These are phyloP conservation scores for Starmerella tilneyi DNA, from an alignment of 805 yeast genomes.

Conservation along the genomic window DNA sequence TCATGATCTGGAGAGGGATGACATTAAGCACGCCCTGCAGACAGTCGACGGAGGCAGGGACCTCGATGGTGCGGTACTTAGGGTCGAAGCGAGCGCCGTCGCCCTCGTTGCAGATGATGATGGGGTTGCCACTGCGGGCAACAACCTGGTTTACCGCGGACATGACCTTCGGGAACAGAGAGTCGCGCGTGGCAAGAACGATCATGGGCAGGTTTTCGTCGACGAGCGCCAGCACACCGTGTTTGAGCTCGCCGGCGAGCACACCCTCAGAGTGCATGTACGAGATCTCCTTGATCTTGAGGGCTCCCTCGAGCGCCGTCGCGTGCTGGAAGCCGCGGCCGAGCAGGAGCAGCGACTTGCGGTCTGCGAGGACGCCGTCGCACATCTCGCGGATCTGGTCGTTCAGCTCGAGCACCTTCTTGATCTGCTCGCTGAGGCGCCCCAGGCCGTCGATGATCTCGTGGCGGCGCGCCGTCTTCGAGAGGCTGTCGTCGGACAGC, in stretches of 20 bases:
- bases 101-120: constrained; percentile 80
- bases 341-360: constrained; percentile 75
- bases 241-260: constrained; percentile 96
- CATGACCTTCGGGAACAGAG: constrained; percentile 90
- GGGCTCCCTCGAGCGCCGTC: constrained; percentile 95
- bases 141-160: constrained; percentile 93
- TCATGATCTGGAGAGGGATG: constrained; percentile 87
- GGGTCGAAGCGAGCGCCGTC: constrained; percentile 37
- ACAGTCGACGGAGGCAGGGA: constrained; percentile 94
- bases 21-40: constrained; percentile 92
- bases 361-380: constrained; percentile 57
- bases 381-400: constrained; percentile 67
- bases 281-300: constrained; percentile 94
- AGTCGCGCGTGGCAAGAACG: constrained; percentile 92
- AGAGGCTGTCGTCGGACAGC: constrained; percentile 82
- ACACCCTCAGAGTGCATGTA: constrained; percentile 99
- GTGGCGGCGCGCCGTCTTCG: constrained; percentile 61
- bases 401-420: constrained; percentile 62
- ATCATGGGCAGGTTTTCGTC: constrained; percentile 90
- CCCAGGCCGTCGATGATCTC: constrained; percentile 81
- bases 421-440: constrained; percentile 76
- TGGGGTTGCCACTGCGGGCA: constrained; percentile 96
- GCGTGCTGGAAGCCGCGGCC: constrained; percentile 98
- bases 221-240: constrained; percentile 93
- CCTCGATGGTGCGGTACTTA: constrained; percentile 53